Conservation (phyloP, 2,329 filamentous ascomycete genomes). For the Metarhizium anisopliae region DNA sequence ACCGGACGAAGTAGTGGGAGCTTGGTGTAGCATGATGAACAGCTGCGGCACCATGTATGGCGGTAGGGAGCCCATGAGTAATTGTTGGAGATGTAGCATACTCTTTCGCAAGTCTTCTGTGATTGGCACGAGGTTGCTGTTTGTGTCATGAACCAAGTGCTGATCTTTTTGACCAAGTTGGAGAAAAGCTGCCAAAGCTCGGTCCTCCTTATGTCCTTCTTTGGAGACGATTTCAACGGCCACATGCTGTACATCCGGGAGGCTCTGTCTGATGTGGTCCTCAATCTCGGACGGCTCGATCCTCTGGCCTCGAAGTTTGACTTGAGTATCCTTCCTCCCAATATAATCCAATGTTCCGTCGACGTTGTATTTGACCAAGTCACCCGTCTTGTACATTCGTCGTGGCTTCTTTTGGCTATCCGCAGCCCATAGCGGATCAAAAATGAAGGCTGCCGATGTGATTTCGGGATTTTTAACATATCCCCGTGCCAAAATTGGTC, state of each 20-base stretch:
- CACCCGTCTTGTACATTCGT: neutral
- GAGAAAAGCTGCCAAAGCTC: too few relatives aligned
- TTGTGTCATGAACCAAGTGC: too few relatives aligned
- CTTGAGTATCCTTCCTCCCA: neutral
- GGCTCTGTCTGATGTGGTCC: neutral
- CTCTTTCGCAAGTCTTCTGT: neutral
- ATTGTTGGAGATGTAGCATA: slow-evolving; percentile 3
- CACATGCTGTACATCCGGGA: too few relatives aligned
- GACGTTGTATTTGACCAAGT: neutral
- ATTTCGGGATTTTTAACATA: slow-evolving; percentile 14
- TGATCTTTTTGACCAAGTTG: too few relatives aligned
- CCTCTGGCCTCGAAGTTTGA: slow-evolving; percentile 4
- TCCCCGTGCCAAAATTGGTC: slow-evolving; percentile 13
- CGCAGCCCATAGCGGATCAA: slow-evolving; percentile 32
- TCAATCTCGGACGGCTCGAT: slow-evolving; percentile 6
- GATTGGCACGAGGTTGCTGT: too few relatives aligned
- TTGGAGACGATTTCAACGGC: too few relatives aligned
- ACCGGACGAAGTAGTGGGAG: slow-evolving; percentile 33
- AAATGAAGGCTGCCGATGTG: slow-evolving; percentile 20
- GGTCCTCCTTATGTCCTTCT: too few relatives aligned
- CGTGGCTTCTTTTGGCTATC: too few relatives aligned
- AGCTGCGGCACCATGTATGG: slow-evolving; percentile 34
- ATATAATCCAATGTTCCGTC: neutral
- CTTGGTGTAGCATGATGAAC: slow-evolving; percentile 27
- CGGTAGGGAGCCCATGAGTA: slow-evolving; percentile 9